These are phyloP conservation scores for Tricholoma terreum DNA, from an alignment of 768 basidiomycete species.

Conservation along the genomic window DNA sequence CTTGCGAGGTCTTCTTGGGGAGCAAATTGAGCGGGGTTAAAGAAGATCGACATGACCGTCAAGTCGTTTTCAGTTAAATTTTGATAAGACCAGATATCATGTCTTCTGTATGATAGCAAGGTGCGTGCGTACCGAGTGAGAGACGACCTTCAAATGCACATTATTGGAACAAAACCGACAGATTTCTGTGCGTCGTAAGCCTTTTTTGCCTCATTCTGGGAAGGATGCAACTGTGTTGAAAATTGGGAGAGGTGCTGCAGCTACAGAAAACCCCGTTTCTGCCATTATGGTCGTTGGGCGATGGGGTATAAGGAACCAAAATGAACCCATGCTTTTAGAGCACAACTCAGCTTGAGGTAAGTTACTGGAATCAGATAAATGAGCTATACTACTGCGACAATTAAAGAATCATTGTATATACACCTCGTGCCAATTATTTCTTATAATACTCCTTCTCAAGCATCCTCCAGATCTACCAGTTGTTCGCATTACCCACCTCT, in stretches of 20 bases:
- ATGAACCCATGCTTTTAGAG: no score
- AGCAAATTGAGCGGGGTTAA: slow-evolving; percentile 97
- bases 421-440: no score
- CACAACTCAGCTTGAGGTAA: no score
- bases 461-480: background rate
- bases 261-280: no score
- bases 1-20: slow-evolving; percentile 89
- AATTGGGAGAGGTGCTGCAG: slow-evolving; percentile 37
- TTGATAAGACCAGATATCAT: slow-evolving; percentile 5
- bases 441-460: slow-evolving; percentile 1
- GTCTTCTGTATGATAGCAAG: background rate
- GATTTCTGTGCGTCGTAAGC: slow-evolving; percentile 57
- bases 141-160: slow-evolving; percentile 93
- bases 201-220: slow-evolving; percentile 63
- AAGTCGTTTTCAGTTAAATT: slow-evolving; percentile 80
- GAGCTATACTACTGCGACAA: no score
- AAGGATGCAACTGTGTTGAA: slow-evolving; percentile 61
- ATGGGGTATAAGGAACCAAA: background rate
- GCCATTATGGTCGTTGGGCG: background rate
- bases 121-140: slow-evolving; percentile 64
- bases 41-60: slow-evolving; percentile 94
- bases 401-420: no score
- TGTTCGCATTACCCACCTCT: background rate
- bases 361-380: background rate
- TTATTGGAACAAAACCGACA: slow-evolving; percentile 95